Percentiles rank a stretch among this genome's conserved stretches.
Evolutionary conservation across 441 rosid species (phyloP).

Genomic region (Jatropha multifida): DNA sequence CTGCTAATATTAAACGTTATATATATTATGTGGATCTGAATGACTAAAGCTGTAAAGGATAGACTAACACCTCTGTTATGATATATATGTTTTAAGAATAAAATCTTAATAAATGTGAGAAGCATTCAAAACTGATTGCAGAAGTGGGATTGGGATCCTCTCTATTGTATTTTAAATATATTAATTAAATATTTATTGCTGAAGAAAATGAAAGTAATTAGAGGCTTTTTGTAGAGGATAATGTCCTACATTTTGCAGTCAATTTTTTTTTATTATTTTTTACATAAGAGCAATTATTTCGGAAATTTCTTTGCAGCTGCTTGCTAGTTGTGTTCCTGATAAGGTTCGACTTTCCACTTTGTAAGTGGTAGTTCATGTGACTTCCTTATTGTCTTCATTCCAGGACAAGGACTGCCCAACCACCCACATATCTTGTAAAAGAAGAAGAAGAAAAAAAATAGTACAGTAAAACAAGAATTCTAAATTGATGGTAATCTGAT

Average conservation of each 20-base stretch:
- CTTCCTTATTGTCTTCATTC: background rate
- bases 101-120: too few relatives aligned
- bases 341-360: background rate
- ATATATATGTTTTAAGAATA: too few relatives aligned
- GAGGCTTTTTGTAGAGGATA: constrained; percentile 1
- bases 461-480: too few relatives aligned
- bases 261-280: background rate
- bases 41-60: too few relatives aligned
- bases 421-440: background rate
- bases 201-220: background rate
- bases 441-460: background rate
- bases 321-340: background rate
- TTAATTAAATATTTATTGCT: background rate
- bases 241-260: background rate
- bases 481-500: too few relatives aligned
- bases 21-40: too few relatives aligned
- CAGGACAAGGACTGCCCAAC: background rate
- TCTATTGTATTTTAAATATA: too few relatives aligned
- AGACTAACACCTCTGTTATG: too few relatives aligned
- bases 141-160: too few relatives aligned
- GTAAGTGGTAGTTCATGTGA: background rate
- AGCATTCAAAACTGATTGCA: too few relatives aligned
- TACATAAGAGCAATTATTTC: background rate
- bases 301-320: background rate
- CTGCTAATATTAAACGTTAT: too few relatives aligned